phyloP scores from a whole-genome alignment of 2,329 filamentous ascomycete species.

The Microdochium paspali region DNA sequence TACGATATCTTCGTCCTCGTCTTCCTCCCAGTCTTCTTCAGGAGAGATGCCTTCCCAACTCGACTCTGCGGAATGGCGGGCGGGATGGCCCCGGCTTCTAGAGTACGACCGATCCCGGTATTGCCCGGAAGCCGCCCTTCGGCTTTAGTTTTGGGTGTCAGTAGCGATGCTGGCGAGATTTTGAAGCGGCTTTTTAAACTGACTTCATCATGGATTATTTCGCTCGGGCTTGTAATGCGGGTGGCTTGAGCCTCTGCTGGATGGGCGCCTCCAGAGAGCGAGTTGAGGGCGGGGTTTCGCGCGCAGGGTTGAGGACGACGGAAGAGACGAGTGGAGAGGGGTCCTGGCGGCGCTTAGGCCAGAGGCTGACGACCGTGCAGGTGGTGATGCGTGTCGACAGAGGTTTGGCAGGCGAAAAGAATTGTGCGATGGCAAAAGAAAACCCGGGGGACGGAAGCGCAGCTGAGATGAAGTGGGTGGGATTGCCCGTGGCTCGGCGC shows the following conservation, averaged over 20 bases:
- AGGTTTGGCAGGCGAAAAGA: too few relatives aligned
- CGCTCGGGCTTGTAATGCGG: neutral
- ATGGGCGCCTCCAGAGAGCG: neutral
- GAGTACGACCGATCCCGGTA: neutral
- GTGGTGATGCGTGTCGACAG: too few relatives aligned
- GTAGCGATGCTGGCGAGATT: neutral
- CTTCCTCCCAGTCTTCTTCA: constrained; percentile 25
- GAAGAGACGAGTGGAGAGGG: neutral
- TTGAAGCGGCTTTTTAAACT: neutral
- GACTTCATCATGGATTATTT: neutral
- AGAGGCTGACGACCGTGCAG: too few relatives aligned
- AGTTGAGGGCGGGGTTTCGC: neutral
- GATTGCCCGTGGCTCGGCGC: neutral
- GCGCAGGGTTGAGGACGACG: neutral
- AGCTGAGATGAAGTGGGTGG: neutral
- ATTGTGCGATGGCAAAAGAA: neutral
- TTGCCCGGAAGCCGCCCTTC: neutral
- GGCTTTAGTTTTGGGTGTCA: neutral
- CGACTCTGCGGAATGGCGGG: constrained; percentile 9
- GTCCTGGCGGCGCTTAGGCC: neutral
- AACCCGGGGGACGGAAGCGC: neutral
- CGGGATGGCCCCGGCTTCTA: neutral
- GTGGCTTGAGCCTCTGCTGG: neutral
- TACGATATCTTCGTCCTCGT: constrained; percentile 25
- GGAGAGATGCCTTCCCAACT: constrained; percentile 13